Percentiles rank a stretch among this genome's conserved stretches.
These are phyloP conservation scores for Trametes coccinea DNA, from an alignment of 768 basidiomycete genomes.

Conservation along the genomic window DNA sequence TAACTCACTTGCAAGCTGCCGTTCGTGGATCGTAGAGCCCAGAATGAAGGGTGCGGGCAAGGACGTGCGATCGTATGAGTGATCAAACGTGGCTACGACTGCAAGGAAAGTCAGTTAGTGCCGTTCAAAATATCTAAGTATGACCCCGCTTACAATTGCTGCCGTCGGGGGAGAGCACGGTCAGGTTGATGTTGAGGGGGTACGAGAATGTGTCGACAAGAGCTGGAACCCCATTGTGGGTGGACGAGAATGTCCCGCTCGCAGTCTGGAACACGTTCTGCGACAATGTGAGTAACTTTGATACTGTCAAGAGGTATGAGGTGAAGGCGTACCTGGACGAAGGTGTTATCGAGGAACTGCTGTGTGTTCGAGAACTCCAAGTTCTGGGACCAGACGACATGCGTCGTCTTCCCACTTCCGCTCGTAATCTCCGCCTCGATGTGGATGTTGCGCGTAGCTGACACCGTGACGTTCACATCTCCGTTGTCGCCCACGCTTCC, in stretches of 20 bases:
- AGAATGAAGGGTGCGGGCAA: constrained; percentile 60
- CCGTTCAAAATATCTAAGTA: background rate
- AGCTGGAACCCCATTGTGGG: constrained; percentile 45
- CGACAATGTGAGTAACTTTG: background rate
- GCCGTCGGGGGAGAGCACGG: constrained; percentile 34
- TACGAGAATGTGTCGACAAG: constrained; percentile 55
- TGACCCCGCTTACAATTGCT: constrained; percentile 31
- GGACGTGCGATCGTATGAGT: constrained; percentile 63
- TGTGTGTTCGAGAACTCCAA: constrained; percentile 64
- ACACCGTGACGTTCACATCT: constrained; percentile 62
- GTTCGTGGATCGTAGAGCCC: constrained; percentile 56
- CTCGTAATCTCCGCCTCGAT: constrained; percentile 63
- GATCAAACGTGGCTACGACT: constrained; percentile 62
- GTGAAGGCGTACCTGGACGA: constrained; percentile 36
- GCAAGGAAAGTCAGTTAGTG: background rate
- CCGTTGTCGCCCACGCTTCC: constrained; percentile 43
- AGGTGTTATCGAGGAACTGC: constrained; percentile 51
- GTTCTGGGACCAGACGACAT: constrained; percentile 63
- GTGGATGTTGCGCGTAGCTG: constrained; percentile 53
- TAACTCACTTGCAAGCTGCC: constrained; percentile 57
- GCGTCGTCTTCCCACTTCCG: constrained; percentile 58
- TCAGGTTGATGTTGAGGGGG: constrained; percentile 48
- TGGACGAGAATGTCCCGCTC: constrained; percentile 47
- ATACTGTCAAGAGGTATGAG: background rate
- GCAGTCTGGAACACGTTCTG: constrained; percentile 54